Percentiles rank a stretch among this genome's conserved stretches.
phyloP scores from a whole-genome alignment of 2,329 filamentous ascomycete species.

The Chalaropsis ovoidea region DNA sequence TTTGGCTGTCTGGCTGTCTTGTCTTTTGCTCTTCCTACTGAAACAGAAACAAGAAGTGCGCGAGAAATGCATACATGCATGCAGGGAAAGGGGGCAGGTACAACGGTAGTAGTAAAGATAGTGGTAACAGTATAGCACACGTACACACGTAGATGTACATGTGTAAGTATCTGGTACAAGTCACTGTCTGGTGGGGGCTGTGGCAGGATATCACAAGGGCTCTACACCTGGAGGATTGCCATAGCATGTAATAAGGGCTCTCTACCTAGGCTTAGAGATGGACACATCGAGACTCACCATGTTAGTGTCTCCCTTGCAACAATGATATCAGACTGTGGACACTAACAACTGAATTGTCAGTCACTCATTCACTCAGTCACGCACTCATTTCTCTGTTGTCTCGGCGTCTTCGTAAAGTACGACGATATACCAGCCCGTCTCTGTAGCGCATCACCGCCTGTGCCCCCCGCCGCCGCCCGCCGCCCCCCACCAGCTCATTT shows the following conservation, averaged over 20 bases:
- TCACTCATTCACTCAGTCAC: no score
- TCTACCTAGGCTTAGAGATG: no score
- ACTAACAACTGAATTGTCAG: no score
- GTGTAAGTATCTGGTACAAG: no score
- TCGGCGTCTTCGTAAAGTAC: neutral
- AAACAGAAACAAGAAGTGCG: neutral
- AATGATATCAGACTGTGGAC: neutral
- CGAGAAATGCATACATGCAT: conserved; percentile 1
- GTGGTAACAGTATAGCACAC: no score
- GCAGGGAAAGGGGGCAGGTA: conserved; percentile 5
- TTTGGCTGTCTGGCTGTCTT: neutral
- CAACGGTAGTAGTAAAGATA: neutral
- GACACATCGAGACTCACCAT: no score
- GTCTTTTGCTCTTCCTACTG: neutral
- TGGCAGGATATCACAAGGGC: no score
- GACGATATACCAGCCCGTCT: neutral
- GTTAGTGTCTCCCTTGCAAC: neutral
- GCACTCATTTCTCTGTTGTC: no score
- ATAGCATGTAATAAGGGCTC: no score
- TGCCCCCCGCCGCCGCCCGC: no score
- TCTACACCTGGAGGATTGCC: no score
- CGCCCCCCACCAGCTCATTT: neutral
- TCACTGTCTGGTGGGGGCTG: no score
- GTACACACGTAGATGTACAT: neutral
- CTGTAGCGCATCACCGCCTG: neutral